Evolutionary conservation across 495 filamentous ascomycete genomes (phyloP), one percentile per base, ranked within the genome.

Genomic region (Ramalina peruviana): DNA sequence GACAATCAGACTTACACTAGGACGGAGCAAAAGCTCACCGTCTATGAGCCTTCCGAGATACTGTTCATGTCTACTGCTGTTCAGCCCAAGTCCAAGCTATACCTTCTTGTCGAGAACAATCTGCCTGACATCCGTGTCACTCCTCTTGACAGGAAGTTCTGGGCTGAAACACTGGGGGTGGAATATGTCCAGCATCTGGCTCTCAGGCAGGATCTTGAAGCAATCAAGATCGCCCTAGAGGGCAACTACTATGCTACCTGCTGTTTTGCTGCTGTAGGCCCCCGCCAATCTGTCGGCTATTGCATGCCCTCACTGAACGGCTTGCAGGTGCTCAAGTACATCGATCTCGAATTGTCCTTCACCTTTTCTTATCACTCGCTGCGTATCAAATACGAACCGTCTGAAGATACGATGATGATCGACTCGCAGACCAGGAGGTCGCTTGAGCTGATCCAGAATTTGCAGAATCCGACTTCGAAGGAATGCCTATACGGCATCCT

Each of bases 361-460:
- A 72, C 73, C 1, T 94, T 96, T 57, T 67, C 75, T 9, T 71
- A 74, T 39, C 84, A 89, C 58, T 87, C 88, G 16, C 73, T 98
- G 26, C 79, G 87, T 2, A 83, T 96, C 59, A 83, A 79, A 54
- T 94, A 90, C 55, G 79, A 85, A 58, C 81, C 86, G n/a, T 88
- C 88, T 1, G 83, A 94, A 59, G 86, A 88, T 17, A 83, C 86
- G 0, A 94, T 98, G 92, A 84, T 89, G 67, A 88, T 96, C 54
- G 92, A 96, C 61, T 72, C 88, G 1, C 79, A 84, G 11, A 92
- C 93, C 2, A 83, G 94, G 33, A 73, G 78, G 13, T 85, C 84
- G 10, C 70, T 98, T 13, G 92, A 97, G 63, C 71, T 98, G 20
- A 82, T 97, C 7, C 87, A 95, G 61, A 97, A 95, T 55, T 62